These are phyloP conservation scores for Coniferiporia sulphurascens DNA, from an alignment of 1,284 basidiomycete genomes.

Conservation along the genomic window DNA sequence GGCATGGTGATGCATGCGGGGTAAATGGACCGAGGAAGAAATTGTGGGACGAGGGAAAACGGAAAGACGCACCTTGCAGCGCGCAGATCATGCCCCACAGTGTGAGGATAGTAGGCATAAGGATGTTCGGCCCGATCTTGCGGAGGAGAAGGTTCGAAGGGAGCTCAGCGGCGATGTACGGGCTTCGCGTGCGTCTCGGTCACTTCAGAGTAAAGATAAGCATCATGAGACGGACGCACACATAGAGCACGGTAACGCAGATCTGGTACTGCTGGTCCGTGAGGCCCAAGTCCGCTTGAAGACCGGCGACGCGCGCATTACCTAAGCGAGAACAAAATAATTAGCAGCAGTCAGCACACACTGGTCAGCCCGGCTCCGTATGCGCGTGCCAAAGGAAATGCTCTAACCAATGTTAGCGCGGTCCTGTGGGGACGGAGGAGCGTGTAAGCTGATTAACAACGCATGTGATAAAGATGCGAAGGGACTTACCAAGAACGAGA, in stretches of 20 bases:
- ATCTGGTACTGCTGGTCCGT: conserved; percentile 48
- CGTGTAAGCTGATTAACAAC: neutral
- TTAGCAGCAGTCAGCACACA: neutral
- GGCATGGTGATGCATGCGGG: too few species aligned
- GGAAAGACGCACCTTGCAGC: conserved; percentile 39
- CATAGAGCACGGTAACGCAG: conserved; percentile 48
- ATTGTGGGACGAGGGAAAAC: too few species aligned
- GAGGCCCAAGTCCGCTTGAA: conserved; percentile 50
- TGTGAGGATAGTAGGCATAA: conserved; percentile 51
- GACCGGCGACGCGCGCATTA: conserved; percentile 55
- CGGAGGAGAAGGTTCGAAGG: conserved; percentile 55
- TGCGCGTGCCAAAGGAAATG: neutral
- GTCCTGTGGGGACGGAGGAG: conserved; percentile 17
- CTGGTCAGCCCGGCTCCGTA: neutral
- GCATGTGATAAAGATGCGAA: neutral
- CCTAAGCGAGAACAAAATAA: conserved; percentile 23
- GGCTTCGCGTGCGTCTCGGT: conserved; percentile 29
- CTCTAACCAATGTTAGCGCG: conserved; percentile 41
- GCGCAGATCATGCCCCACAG: conserved; percentile 54
- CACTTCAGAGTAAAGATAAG: conserved; percentile 2
- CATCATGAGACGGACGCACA: conserved; percentile 30
- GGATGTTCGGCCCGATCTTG: conserved; percentile 49
- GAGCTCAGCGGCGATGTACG: conserved; percentile 55
- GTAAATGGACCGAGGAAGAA: too few species aligned
- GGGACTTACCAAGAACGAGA: conserved; percentile 44